Percentiles rank a stretch among this genome's conserved stretches.
These are phyloP conservation scores for Tilletia caries DNA, from an alignment of 1,284 basidiomycete species.

Conservation along the genomic window DNA sequence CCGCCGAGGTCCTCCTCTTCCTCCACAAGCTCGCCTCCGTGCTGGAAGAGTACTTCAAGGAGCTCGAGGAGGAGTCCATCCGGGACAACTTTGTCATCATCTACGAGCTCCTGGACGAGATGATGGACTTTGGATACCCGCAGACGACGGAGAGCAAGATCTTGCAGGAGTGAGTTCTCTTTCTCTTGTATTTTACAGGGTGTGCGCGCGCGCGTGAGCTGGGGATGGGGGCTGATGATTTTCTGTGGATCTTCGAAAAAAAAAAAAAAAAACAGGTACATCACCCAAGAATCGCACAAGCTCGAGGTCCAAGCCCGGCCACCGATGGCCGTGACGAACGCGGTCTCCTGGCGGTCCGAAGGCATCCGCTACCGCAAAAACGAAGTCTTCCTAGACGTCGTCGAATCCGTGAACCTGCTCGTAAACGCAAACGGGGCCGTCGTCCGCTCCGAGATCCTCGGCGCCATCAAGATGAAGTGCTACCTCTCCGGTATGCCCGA, in stretches of 20 bases:
- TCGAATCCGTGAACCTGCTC: conserved; percentile 93
- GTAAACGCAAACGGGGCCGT: conserved; percentile 97
- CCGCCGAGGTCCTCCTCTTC: conserved; percentile 93
- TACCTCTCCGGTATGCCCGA: conserved; percentile 99
- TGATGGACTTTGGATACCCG: conserved; percentile 99
- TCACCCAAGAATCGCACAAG: conserved; percentile 98
- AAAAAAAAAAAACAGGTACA: too few relatives aligned
- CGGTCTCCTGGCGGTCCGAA: conserved; percentile 96
- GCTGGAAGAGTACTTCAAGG: conserved; percentile 97
- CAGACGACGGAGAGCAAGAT: conserved; percentile 99
- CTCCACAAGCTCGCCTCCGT: conserved; percentile 77
- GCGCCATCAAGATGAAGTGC: conserved; percentile 99
- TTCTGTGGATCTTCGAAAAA: too few relatives aligned
- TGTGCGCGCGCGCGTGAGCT: conserved; percentile 58
- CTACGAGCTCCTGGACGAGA: conserved; percentile 93
- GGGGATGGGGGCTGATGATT: too few relatives aligned
- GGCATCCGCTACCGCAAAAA: conserved; percentile 98
- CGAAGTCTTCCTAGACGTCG: conserved; percentile 97
- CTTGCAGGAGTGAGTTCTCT: conserved; percentile 87
- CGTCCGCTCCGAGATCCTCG: conserved; percentile 92
- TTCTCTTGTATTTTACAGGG: conserved; percentile 66
- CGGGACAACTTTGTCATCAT: conserved; percentile 97
- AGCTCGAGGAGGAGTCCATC: conserved; percentile 97
- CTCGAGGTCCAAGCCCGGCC: conserved; percentile 93
- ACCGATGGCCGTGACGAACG: conserved; percentile 96